Base-by-base conservation (phyloP, 2,329 filamentous ascomycete species). In the Stachybotrys chartarum region DNA sequence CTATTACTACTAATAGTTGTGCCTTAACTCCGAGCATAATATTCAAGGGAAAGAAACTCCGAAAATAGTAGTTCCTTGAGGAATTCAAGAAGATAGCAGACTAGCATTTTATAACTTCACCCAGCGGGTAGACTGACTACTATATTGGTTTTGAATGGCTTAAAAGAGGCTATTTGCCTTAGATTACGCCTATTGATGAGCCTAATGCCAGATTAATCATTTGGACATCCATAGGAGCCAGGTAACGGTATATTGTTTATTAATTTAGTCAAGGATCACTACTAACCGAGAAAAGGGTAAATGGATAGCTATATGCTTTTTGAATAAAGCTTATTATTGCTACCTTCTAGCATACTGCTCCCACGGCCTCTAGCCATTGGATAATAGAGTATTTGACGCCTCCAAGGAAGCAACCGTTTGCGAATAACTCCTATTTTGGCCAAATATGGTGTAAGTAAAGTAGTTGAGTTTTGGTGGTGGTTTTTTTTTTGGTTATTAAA, bases 1-100 rank as follows among this genome's bases (percentile, higher is more conserved):
- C 54, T 30, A 10, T 57, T 5, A 55, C 53, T 52, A 47, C 55
- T 24, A 17, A 48, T 18, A 48, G 51, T 50, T 16, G 31, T 30
- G 3, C 8, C 48, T 32, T 54, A 18, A 39, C 14, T 16, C 55
- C 51, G 16, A 44, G 55, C 5, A 55, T 59, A 16, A 57, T 59
- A 4, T 59, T 59, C 5, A 57, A 55, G 45, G 51, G 57, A 3
- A 59, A 55, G 49, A 1, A 54, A 39, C 55, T 58, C 0, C 51
- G 55, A 42, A 31, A 55, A 52, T 47, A 57, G 24, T 58, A 42
- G 55, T 57, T 58, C 52, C 14, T 57, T 18, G 30, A 57, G 0
- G 53, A 58, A 35, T 48, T 58, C 14, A 52, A 52, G 48, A 10
- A 55, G 39, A 47, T 58, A 53, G 54, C 44, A 10, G 52, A 58